A percentile compares a stretch with the other conserved stretches of the same genome.
phyloP scores from a whole-genome alignment of 768 basidiomycete species.

The Leccinum fibrillosum region DNA sequence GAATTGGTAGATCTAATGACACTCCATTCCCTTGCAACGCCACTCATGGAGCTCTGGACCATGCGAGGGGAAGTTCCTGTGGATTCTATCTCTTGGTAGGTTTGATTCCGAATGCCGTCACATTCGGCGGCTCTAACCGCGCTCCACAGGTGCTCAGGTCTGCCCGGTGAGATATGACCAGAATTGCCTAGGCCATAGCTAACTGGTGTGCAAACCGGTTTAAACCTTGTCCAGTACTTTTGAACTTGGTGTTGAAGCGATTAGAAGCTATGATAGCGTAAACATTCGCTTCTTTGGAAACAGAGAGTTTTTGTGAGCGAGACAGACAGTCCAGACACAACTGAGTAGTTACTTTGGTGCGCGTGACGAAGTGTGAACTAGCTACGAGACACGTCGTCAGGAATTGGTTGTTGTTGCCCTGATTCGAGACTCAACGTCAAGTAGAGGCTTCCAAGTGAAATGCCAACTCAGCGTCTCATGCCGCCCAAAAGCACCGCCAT shows the following conservation, averaged over 20 bases:
- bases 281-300: background rate
- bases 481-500: conserved; percentile 37
- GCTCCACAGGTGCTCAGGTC: background rate
- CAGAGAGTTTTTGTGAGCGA: background rate
- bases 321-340: background rate
- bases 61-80: conserved; percentile 19
- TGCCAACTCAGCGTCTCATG: conserved; percentile 29
- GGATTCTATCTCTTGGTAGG: conserved; percentile 3
- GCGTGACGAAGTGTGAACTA: conserved; percentile 1
- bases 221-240: conserved; percentile 5
- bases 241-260: conserved; percentile 7
- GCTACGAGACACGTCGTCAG: conserved; percentile 12
- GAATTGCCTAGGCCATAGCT: background rate
- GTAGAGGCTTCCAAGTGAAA: conserved; percentile 21
- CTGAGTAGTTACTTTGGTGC: background rate
- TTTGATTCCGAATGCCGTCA: conserved; percentile 19
- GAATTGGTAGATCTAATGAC: background rate
- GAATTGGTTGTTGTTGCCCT: conserved; percentile 8
- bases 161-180: background rate
- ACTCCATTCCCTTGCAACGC: conserved; percentile 4
- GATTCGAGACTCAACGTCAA: conserved; percentile 29
- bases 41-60: conserved; percentile 2
- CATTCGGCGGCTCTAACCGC: background rate
- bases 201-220: conserved; percentile 6
- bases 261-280: background rate